Evolutionary conservation across 306 rosid species (phyloP).

Genomic region (Lathyrus sativus): DNA sequence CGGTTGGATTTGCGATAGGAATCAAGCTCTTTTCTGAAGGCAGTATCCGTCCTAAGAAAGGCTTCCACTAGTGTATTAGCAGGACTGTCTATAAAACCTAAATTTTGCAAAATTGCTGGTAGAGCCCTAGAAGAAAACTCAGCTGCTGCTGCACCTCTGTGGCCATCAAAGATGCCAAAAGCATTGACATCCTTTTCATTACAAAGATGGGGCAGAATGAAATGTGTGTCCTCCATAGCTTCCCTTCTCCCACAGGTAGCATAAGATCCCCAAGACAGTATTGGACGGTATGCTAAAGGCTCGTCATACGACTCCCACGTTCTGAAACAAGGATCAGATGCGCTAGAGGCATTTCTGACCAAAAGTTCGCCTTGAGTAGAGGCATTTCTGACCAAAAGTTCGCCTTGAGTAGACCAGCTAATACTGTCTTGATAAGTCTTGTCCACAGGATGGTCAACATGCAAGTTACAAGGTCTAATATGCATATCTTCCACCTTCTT

Average conservation of each 20-base stretch:
- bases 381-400: no score
- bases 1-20: conserved; percentile 68
- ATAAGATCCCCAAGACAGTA: conserved; percentile 87
- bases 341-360: conserved; percentile 47
- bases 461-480: conserved; percentile 35
- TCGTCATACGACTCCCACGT: conserved; percentile 52
- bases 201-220: conserved; percentile 64
- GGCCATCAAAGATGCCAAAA: conserved; percentile 94
- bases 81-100: conserved; percentile 57
- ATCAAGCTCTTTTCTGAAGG: conserved; percentile 78
- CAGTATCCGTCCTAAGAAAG: conserved; percentile 71
- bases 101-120: conserved; percentile 69
- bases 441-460: conserved; percentile 41
- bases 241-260: conserved; percentile 94
- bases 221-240: conserved; percentile 93
- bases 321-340: conserved; percentile 42
- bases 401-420: conserved; percentile 77
- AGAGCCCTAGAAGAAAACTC: conserved; percentile 82
- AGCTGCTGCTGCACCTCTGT: conserved; percentile 96
- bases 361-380: no score
- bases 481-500: conserved; percentile 45
- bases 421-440: conserved; percentile 59
- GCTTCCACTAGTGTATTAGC: conserved; percentile 70
- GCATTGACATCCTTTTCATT: conserved; percentile 62
- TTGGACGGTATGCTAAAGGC: conserved; percentile 56